Evolutionary conservation across 2,329 filamentous ascomycete species (phyloP), one percentile per base, ranked within the genome.

Genomic region (Ophiostoma fasciatum): DNA sequence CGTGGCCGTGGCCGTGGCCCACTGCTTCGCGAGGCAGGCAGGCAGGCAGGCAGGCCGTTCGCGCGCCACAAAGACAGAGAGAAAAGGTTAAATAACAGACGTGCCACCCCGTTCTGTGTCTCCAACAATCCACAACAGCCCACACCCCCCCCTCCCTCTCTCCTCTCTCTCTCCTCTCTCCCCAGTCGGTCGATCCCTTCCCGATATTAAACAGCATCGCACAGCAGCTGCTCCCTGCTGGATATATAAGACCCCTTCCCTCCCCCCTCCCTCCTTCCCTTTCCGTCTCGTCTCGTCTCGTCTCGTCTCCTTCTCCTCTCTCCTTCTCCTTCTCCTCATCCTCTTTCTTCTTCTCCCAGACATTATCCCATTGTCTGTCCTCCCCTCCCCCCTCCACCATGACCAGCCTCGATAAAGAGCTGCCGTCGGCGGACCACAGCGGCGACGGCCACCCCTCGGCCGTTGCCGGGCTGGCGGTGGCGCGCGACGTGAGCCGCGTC

Each of bases 401-500:
- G 45, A 38, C 40, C 29, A 18, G 9, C 11, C 14, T 8, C n/a
- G 41, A 46, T 3, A 45, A 46, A 30, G 43, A 45, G 19, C 9
- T 10, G 17, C 23, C 8, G 23, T 13, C 23, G 23, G 23, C 23
- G 7, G n/a, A n/a, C n/a, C n/a, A n/a, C n/a, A n/a, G n/a, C n/a
- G n/a, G n/a, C n/a, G n/a, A 39, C 15, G 39, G 39, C 28, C 35
- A 43, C 27, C 30, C 34, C 27, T n/a, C 22, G n/a, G n/a, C n/a
- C 11, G 36, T 36, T 18, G 33, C 30, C 20, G 44, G 37, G 28
- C 39, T 43, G 3, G 22, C 26, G 8, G 30, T 29, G 27, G 63
- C 65, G 44, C 49, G 59, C 42, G 67, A 78, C 54, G 59, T 76
- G 43, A 60, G 62, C 46, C 62, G 66, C 43, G 67, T 79, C 51